phyloP scores from a whole-genome alignment of 2,329 filamentous ascomycete genomes.

The Teratosphaeria viscida region DNA sequence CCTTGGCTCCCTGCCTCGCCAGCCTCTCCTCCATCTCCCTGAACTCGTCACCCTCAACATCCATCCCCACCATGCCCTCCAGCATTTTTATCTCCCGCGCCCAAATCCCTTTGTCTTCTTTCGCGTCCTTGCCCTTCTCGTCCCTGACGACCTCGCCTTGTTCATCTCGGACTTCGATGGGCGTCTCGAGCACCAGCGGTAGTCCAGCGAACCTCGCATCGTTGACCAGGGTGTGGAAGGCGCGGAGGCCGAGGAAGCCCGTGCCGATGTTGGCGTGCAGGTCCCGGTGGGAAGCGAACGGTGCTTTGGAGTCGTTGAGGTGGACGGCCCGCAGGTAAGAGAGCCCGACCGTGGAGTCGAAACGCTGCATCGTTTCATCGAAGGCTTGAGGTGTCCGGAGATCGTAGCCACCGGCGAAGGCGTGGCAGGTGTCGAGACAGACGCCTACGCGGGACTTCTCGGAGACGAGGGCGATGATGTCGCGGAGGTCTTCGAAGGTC shows the following conservation, averaged over 20 bases:
- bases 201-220: constrained; percentile 62
- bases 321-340: constrained; percentile 78
- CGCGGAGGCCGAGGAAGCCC: constrained; percentile 78
- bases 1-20: constrained; percentile 55
- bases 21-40: constrained; percentile 52
- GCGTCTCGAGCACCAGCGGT: constrained; percentile 94
- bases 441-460: constrained; percentile 81
- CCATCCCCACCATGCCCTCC: constrained; percentile 77
- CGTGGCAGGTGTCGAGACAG: constrained; percentile 93
- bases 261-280: constrained; percentile 94
- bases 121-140: constrained; percentile 34
- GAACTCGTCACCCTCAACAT: constrained; percentile 66
- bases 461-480: constrained; percentile 69
- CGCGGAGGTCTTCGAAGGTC: constrained; percentile 73
- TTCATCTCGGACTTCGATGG: constrained; percentile 61
- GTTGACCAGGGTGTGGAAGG: constrained; percentile 89
- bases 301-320: constrained; percentile 91
- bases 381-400: constrained; percentile 67
- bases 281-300: constrained; percentile 69
- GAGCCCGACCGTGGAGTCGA: constrained; percentile 67
- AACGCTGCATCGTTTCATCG: constrained; percentile 59
- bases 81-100: constrained; percentile 90
- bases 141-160: constrained; percentile 45
- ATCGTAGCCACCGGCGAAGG: constrained; percentile 91
- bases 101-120: constrained; percentile 78